These are phyloP conservation scores for Henckelia pumila DNA, from an alignment of 257 asterid genomes.

Conservation along the genomic window DNA sequence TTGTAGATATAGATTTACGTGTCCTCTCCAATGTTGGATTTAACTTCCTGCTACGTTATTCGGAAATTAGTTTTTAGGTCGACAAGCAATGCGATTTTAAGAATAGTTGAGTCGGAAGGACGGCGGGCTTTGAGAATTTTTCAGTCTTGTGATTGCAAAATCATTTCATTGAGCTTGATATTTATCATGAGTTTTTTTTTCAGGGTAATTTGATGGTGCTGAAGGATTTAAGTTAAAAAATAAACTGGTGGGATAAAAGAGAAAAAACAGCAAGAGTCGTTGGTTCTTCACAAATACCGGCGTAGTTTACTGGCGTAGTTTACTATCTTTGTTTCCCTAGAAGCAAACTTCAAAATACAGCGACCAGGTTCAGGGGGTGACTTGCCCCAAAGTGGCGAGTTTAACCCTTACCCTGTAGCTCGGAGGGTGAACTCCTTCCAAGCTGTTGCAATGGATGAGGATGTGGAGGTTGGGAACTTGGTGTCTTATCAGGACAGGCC, in stretches of 20 bases:
- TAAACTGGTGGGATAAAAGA: slow-evolving; percentile 17
- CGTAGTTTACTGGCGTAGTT: slow-evolving; percentile 23
- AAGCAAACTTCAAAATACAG: slow-evolving; percentile 50
- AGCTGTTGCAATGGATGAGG: slow-evolving; percentile 82
- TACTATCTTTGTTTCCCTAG: slow-evolving; percentile 15
- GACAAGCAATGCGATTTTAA: not conserved
- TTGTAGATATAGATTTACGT: not conserved
- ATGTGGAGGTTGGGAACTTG: slow-evolving; percentile 78
- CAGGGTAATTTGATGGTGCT: slow-evolving; percentile 22
- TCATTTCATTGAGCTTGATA: slow-evolving; percentile 20
- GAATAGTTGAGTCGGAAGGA: not conserved
- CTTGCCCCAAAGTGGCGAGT: slow-evolving; percentile 73
- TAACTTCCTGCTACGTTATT: not conserved
- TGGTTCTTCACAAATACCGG: slow-evolving; percentile 1
- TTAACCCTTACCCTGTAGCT: slow-evolving; percentile 58
- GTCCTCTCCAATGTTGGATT: not conserved
- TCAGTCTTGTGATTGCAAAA: not conserved
- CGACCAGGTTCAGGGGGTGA: slow-evolving; percentile 89
- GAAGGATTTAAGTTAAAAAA: slow-evolving; percentile 1
- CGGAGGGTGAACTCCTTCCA: slow-evolving; percentile 83
- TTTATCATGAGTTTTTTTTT: slow-evolving; percentile 3
- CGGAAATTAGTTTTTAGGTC: not conserved
- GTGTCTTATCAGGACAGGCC: slow-evolving; percentile 75
- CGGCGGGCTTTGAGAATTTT: slow-evolving; percentile 8
- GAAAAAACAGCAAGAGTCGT: not conserved